Evolutionary conservation across 306 rosid genomes (phyloP).

Genomic region (Vachellia pachyceras): DNA sequence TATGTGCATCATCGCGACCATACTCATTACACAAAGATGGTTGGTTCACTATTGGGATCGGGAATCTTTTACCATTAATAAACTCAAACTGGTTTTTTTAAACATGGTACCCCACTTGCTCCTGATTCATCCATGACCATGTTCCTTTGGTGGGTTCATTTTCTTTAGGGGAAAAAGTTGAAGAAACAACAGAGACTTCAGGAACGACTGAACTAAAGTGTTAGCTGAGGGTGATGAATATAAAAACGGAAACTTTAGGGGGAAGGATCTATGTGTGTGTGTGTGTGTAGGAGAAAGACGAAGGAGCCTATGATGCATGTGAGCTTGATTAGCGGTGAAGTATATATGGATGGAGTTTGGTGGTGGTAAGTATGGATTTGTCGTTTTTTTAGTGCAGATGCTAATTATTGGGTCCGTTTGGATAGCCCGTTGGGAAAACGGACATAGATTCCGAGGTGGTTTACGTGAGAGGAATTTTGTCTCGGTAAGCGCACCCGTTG

Average conservation of each 20-base stretch:
- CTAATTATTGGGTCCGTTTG: too few species aligned
- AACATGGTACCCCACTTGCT: not conserved
- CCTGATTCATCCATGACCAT: not conserved
- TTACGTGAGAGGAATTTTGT: too few species aligned
- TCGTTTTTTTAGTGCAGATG: slow-evolving; percentile 16
- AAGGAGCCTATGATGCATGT: slow-evolving; percentile 48
- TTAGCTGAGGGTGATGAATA: not conserved
- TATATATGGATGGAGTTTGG: slow-evolving; percentile 24
- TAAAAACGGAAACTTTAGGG: not conserved
- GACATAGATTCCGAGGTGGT: too few species aligned
- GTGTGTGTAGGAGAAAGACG: not conserved
- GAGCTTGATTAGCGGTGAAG: slow-evolving; percentile 50
- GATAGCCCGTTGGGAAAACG: too few species aligned
- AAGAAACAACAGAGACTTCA: not conserved
- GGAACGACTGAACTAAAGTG: not conserved
- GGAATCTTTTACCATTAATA: slow-evolving; percentile 11
- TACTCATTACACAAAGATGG: slow-evolving; percentile 8
- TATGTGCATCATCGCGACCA: not conserved
- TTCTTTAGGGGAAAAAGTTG: not conserved
- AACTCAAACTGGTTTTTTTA: not conserved
- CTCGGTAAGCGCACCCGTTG: too few species aligned
- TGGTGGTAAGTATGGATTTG: slow-evolving; percentile 10
- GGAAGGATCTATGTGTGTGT: not conserved
- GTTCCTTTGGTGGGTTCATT: not conserved
- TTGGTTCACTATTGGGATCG: slow-evolving; percentile 10